Base-by-base conservation (phyloP, 75 land plant species). In the Cupressus sempervirens region DNA sequence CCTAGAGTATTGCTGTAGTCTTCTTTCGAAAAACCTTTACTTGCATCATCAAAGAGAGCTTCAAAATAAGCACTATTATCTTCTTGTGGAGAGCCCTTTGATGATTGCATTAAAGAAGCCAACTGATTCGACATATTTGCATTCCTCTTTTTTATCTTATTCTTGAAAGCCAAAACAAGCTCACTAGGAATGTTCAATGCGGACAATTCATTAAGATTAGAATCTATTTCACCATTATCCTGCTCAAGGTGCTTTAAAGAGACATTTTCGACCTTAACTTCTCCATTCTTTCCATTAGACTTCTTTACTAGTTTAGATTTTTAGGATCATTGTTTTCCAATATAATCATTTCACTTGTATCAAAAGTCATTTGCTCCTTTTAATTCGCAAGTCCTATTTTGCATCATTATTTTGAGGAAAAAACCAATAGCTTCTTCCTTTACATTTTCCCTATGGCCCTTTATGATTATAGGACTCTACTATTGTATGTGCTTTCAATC, bases 261-360 rank as follows among this genome's bases (percentile, higher is more conserved):
- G 7, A 45, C 32, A 40, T 85, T 86, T 84, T 87, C 40, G 20
- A 14, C 76, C 15, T 83, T 80, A 3, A 86, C 62, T 26, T 41
- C 54, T 87, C 83, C 41, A 86, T 87, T 20, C 67, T 85, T 72
- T 84, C 35, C 62, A 82, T 82, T 4, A 84, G 70, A 74, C 76
- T 43, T 52, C 20, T 65, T 85, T 88, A 23, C 72, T 84, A 14
- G 8, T 62, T 41, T 74, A 40, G 12, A 74, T 87, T 84, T 40
- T 84, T 35, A 35, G 70, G 73, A 18, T 84, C 86, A 46, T 92
- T 89, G 29, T 92, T 92, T 3, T 93, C 87, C 12, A 98, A 87
- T 89, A 98, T 93, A n/a, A 98, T 98, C 99, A 98, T 98, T 79
- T 94, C 98, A 83, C 95, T 94, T 13, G 99, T 98, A 4, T 87